A percentile compares a stretch with the other conserved stretches of the same genome.
phyloP scores from a whole-genome alignment of 2,329 filamentous ascomycete genomes.

The Epichloe typhina region DNA sequence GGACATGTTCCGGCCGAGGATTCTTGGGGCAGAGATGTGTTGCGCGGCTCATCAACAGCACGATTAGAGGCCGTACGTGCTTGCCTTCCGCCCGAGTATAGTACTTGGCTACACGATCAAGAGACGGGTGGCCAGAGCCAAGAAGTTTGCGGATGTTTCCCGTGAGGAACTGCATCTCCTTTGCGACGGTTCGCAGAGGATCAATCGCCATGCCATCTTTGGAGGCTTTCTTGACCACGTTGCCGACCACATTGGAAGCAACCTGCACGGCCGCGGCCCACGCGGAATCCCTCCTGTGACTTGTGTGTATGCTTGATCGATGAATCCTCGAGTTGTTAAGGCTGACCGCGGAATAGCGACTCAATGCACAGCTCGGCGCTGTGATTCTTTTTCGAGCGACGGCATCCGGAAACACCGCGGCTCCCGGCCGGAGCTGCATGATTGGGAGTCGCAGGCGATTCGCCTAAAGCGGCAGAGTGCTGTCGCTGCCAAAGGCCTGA shows the following conservation, averaged over 20 bases:
- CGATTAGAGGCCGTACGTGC: conserved; percentile 86
- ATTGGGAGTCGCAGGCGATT: not conserved
- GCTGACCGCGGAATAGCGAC: conserved; percentile 20
- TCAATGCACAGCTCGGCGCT: conserved; percentile 18
- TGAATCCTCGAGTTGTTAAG: conserved; percentile 14
- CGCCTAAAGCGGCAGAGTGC: not conserved
- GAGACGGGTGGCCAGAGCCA: conserved; percentile 83
- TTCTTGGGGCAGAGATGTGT: conserved; percentile 64
- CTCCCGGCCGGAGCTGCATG: conserved; percentile 44
- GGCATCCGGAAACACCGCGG: conserved; percentile 34
- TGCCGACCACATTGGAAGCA: conserved; percentile 57
- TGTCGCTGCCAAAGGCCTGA: not conserved
- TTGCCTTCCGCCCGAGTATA: conserved; percentile 96
- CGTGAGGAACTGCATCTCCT: conserved; percentile 92
- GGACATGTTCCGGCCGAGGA: conserved; percentile 23
- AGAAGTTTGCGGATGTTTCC: conserved; percentile 89
- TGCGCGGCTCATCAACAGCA: conserved; percentile 90
- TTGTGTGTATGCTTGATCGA: conserved; percentile 28
- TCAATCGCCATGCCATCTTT: conserved; percentile 65
- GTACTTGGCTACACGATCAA: conserved; percentile 94
- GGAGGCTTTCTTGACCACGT: conserved; percentile 48
- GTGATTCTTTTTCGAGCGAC: conserved; percentile 16
- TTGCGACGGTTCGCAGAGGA: conserved; percentile 77
- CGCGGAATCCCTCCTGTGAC: conserved; percentile 40
- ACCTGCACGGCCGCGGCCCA: conserved; percentile 64